phyloP scores from a whole-genome alignment of 2,329 filamentous ascomycete species.

The Pseudogymnoascus sp. region DNA sequence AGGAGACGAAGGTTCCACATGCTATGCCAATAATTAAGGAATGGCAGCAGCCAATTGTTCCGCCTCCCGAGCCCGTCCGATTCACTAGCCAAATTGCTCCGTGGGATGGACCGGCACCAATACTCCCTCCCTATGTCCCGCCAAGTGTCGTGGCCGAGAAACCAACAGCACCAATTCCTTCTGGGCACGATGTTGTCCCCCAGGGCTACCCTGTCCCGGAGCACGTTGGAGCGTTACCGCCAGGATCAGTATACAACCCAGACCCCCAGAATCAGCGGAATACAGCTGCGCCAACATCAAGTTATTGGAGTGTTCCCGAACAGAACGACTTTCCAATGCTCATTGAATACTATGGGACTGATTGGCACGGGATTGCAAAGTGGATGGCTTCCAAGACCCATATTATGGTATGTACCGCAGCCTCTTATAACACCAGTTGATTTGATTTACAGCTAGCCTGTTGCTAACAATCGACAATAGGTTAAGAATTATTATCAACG shows the following conservation, averaged over 20 bases:
- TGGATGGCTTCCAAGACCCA: conserved; percentile 80
- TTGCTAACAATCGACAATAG: conserved; percentile 36
- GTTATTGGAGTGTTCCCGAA: conserved; percentile 84
- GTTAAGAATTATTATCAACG: conserved; percentile 63
- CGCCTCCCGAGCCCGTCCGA: neutral
- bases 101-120: conserved; percentile 19
- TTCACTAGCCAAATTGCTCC: conserved; percentile 15
- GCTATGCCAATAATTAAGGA: conserved; percentile 12
- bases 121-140: conserved; percentile 16
- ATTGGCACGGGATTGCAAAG: conserved; percentile 67
- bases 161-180: conserved; percentile 14
- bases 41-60: conserved; percentile 15
- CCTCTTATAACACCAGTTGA: conserved; percentile 23
- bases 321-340: conserved; percentile 68
- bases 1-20: neutral
- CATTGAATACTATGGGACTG: conserved; percentile 68
- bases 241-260: neutral
- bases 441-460: conserved; percentile 24
- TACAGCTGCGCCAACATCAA: conserved; percentile 54
- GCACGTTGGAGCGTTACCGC: conserved; percentile 15
- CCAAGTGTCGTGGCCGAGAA: conserved; percentile 21
- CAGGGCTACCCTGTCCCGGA: conserved; percentile 21
- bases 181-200: conserved; percentile 17
- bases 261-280: conserved; percentile 18
- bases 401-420: conserved; percentile 60